Evolutionary conservation across 1,284 basidiomycete genomes (phyloP), one percentile per base, ranked within the genome.

Genomic region (Puccinia polysora): DNA sequence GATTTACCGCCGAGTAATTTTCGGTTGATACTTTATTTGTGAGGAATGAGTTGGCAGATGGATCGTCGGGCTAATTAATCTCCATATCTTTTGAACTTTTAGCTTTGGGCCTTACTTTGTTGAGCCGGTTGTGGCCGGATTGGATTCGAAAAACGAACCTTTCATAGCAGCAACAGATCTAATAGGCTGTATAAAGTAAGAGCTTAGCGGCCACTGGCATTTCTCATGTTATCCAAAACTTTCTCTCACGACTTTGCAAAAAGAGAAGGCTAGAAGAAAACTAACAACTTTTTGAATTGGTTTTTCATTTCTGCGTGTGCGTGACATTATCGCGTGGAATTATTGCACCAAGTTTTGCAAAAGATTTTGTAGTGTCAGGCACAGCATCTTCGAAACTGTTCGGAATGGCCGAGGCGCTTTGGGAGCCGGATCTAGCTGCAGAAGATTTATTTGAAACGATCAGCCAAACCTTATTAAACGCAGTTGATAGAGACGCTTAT

Each of bases 391-490:
- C 88, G 77, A 97, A 97, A 83, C 82, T 99, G 76, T 97, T 89
- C 79, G 96, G 96, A 88, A 88, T 96, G 76, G 96, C 96, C 49
- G 96, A 99, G 81, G 92, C 93, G 4, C 84, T 99, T 49, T 99
- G 96, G 96, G 95, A 99, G 81, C 92, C 94, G 5, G 91, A 94
- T 81, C 83, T 99, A 80, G 92, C 88, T 79, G 87, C 94, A 14
- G 96, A 98, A 80, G 96, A 98, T 81, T 83, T 99, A 64, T 99
- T 99, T 78, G 96, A 98, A 83, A 98, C 96, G 12, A 93, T 97
- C 78, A 92, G 91, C 25, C 96, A 99, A 81, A 95, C 93, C 8
- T 82, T 99, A 71, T 82, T 98, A 78, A 97, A 95, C 77, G 91
- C 93, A 8, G 88, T 97, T 45, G 96, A 99, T 81, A 85, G 96